Evolutionary conservation across 768 basidiomycete species (phyloP).

Genomic region (Phanerochaete sordida): DNA sequence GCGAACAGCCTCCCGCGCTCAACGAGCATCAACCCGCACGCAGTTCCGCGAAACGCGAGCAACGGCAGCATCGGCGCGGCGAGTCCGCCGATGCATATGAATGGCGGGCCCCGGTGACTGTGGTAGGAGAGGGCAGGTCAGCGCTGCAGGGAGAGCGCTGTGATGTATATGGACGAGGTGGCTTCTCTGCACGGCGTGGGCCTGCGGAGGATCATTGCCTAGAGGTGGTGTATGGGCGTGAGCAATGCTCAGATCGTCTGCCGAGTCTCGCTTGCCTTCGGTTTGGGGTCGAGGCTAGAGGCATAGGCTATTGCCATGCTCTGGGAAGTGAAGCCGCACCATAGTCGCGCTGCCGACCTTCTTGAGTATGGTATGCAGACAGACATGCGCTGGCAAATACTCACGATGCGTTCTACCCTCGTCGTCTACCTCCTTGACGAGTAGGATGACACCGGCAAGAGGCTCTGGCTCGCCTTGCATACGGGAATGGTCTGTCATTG

Average conservation of each 20-base stretch:
- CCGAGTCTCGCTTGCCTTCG: slow-evolving; percentile 44
- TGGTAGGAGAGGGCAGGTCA: not conserved
- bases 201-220: slow-evolving; percentile 36
- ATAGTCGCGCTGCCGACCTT: slow-evolving; percentile 61
- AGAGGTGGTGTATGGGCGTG: not conserved
- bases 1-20: slow-evolving; percentile 11
- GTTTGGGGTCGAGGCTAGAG: slow-evolving; percentile 47
- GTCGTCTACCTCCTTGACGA: slow-evolving; percentile 44
- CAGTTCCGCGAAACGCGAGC: not conserved
- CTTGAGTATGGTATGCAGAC: too few relatives aligned
- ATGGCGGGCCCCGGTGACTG: not conserved
- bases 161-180: slow-evolving; percentile 45
- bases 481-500: slow-evolving; percentile 16
- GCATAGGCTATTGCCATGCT: slow-evolving; percentile 80
- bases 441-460: slow-evolving; percentile 59
- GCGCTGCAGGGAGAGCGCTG: slow-evolving; percentile 39
- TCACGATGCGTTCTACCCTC: slow-evolving; percentile 25
- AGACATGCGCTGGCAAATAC: slow-evolving; percentile 10
- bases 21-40: slow-evolving; percentile 4
- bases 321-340: slow-evolving; percentile 81
- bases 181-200: slow-evolving; percentile 14
- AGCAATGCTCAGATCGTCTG: not conserved
- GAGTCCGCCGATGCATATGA: not conserved
- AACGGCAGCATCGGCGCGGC: slow-evolving; percentile 2
- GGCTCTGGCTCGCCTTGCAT: slow-evolving; percentile 41